Percentiles rank a stretch among this genome's conserved stretches.
phyloP scores from a whole-genome alignment of 495 filamentous ascomycete species.

The Penicillium cosmopolitanum region DNA sequence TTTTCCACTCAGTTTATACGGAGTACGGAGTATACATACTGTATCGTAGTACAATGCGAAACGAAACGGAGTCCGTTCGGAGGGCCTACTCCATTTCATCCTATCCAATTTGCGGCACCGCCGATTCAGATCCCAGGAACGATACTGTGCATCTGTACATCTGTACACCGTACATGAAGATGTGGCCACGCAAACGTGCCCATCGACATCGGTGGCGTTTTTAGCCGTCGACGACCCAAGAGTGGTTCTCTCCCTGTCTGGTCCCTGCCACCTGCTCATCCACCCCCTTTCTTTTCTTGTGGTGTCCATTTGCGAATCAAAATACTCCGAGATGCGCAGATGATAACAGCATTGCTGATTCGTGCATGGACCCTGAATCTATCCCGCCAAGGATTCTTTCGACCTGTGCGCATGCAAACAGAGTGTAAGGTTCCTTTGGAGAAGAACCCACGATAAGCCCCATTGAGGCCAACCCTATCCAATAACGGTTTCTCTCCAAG shows the following conservation, averaged over 20 bases:
- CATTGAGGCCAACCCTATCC: slow-evolving; percentile 19
- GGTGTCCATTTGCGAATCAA: slow-evolving; percentile 15
- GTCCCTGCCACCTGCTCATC: slow-evolving; percentile 1
- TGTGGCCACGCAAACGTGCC: slow-evolving; percentile 20
- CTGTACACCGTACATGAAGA: not conserved
- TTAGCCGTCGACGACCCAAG: slow-evolving; percentile 16
- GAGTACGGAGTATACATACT: no score
- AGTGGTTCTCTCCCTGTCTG: not conserved
- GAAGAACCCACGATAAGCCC: slow-evolving; percentile 23
- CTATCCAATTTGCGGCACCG: not conserved
- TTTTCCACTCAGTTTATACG: not conserved
- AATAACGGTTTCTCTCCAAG: not conserved
- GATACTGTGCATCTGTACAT: no score
- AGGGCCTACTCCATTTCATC: not conserved
- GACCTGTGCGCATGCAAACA: slow-evolving; percentile 21
- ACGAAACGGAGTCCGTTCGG: slow-evolving; percentile 5
- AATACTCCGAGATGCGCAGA: slow-evolving; percentile 21
- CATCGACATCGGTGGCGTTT: slow-evolving; percentile 36
- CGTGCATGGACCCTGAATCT: slow-evolving; percentile 20
- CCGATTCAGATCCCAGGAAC: slow-evolving; percentile 9
- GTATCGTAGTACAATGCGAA: not conserved
- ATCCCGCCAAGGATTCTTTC: slow-evolving; percentile 9
- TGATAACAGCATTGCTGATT: slow-evolving; percentile 33
- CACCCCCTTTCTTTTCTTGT: slow-evolving; percentile 11
- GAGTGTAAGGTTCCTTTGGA: slow-evolving; percentile 7